These are phyloP conservation scores for Penicillium flavigenum DNA, from an alignment of 495 filamentous ascomycete species.

Conservation along the genomic window DNA sequence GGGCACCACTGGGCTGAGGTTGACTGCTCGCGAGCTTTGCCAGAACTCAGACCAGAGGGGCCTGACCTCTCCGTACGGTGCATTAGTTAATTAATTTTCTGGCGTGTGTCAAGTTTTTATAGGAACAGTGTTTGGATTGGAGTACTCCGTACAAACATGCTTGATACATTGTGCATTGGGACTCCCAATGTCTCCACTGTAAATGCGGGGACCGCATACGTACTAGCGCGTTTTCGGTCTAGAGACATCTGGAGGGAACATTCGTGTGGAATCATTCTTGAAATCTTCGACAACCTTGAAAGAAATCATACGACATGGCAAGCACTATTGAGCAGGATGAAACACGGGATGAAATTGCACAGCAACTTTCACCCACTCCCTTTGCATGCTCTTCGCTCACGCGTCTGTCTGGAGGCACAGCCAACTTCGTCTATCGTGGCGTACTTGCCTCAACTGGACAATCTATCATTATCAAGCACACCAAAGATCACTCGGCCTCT, in stretches of 20 bases:
- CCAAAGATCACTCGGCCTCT: slow-evolving; percentile 49
- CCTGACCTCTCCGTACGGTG: too few relatives aligned
- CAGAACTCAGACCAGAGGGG: too few relatives aligned
- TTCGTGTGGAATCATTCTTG: neutral
- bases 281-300: neutral
- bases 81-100: too few relatives aligned
- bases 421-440: slow-evolving; percentile 62
- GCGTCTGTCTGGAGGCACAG: slow-evolving; percentile 53
- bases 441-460: slow-evolving; percentile 33
- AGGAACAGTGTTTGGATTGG: too few relatives aligned
- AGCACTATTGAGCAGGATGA: slow-evolving; percentile 4
- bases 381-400: slow-evolving; percentile 52
- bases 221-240: neutral
- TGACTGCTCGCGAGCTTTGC: too few relatives aligned
- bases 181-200: neutral
- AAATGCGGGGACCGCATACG: neutral
- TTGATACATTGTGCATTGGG: too few relatives aligned
- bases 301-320: slow-evolving; percentile 26
- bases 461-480: slow-evolving; percentile 56
- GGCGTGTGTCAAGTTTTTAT: too few relatives aligned
- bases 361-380: slow-evolving; percentile 33
- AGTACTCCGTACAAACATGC: too few relatives aligned
- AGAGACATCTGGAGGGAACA: neutral
- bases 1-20: too few relatives aligned
- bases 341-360: slow-evolving; percentile 20